These are phyloP conservation scores for Kockiozyma suomiensis DNA, from an alignment of 805 yeast species.

Conservation along the genomic window DNA sequence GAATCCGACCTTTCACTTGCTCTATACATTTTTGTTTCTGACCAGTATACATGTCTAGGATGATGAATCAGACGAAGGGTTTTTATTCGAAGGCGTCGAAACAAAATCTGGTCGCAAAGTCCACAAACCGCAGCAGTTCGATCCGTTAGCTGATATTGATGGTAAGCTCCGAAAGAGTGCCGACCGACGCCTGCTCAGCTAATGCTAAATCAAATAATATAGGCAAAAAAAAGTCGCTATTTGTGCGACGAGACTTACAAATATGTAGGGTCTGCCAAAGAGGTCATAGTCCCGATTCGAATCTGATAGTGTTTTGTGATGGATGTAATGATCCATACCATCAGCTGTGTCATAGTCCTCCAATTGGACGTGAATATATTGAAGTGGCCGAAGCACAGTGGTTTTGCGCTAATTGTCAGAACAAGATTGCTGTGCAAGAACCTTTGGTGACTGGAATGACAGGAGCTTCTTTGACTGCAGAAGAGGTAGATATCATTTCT, in stretches of 20 bases:
- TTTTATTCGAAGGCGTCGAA: conserved; percentile 32
- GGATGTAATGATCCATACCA: conserved; percentile 48
- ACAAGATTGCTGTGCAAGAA: conserved; percentile 40
- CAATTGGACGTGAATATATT: conserved; percentile 45
- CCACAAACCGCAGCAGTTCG: conserved; percentile 32
- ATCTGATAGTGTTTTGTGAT: conserved; percentile 46
- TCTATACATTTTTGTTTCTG: not conserved
- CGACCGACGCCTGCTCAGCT: not conserved
- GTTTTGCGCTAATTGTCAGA: conserved; percentile 46
- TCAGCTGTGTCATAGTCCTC: conserved; percentile 47
- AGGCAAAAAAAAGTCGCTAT: conserved; percentile 8
- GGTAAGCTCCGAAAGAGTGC: not conserved
- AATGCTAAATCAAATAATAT: not conserved
- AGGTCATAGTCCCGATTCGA: conserved; percentile 43
- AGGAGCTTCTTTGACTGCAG: conserved; percentile 42
- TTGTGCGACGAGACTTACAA: conserved; percentile 26
- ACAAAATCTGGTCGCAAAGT: conserved; percentile 35
- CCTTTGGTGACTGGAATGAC: conserved; percentile 46
- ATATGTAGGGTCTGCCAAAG: conserved; percentile 47
- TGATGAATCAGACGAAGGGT: conserved; percentile 29
- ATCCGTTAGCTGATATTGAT: conserved; percentile 21
- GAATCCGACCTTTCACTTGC: too few relatives aligned
- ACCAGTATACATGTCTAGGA: not conserved
- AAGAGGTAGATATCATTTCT: conserved; percentile 33
- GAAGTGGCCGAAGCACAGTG: conserved; percentile 48